These are phyloP conservation scores for Boechera divaricarpa DNA, from an alignment of 345 rosid genomes.

Conservation along the genomic window DNA sequence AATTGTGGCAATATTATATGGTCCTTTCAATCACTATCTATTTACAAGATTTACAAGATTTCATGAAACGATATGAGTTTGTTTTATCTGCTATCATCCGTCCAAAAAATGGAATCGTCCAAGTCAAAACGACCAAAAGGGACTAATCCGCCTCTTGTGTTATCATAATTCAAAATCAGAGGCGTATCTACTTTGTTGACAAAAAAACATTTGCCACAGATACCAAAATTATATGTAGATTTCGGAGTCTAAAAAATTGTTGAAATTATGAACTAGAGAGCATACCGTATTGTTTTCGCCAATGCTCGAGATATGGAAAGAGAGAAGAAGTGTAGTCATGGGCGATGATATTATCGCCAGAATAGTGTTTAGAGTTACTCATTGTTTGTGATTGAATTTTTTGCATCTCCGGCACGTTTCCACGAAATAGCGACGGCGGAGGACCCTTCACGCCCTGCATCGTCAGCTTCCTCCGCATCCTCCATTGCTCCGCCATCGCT, in stretches of 20 bases:
- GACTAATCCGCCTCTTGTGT: conserved; percentile 9
- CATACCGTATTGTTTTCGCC: conserved; percentile 81
- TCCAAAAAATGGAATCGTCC: neutral
- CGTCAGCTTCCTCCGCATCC: conserved; percentile 49
- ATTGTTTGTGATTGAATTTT: conserved; percentile 47
- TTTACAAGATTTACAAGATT: conserved; percentile 4
- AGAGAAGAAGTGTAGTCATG: conserved; percentile 77
- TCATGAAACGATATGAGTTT: neutral
- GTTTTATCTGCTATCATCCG: conserved; percentile 3
- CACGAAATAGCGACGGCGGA: conserved; percentile 58
- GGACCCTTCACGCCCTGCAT: conserved; percentile 81
- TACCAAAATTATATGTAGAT: neutral
- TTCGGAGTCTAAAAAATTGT: neutral
- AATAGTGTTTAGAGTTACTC: conserved; percentile 29
- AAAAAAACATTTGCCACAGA: neutral
- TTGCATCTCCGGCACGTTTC: conserved; percentile 76
- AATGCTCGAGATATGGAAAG: conserved; percentile 76
- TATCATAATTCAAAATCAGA: neutral
- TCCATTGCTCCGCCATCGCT: conserved; percentile 40
- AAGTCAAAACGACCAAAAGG: conserved; percentile 7
- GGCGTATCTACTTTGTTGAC: neutral
- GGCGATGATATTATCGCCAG: conserved; percentile 49
- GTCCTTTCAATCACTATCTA: conserved; percentile 7
- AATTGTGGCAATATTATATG: neutral
- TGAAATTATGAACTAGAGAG: neutral